Base-by-base conservation (phyloP, 2,329 filamentous ascomycete genomes). In the Lecanicillium sp. region DNA sequence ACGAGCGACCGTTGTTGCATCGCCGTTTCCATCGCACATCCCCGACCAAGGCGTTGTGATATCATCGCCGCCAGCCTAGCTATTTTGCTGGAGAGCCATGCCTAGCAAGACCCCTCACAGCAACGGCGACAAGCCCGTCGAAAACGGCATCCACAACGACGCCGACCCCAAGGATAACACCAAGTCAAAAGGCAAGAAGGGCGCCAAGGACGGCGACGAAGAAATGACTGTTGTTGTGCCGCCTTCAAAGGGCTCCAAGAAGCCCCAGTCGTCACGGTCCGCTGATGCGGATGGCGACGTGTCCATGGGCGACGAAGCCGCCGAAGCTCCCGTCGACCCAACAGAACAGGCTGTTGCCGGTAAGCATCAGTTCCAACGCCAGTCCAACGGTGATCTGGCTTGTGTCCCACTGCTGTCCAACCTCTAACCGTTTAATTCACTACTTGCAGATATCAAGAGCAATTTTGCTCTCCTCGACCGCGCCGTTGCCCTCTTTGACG, bases 381-480 rank as follows among this genome's bases (percentile, higher is more conserved):
- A 35, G 27, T 29, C 31, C 28, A 12, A 38, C 13, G 18, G 20
- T 27, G 14, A 41, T 43, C 14, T 30, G 25, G n/a, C 20, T 20
- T 9, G n/a, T 2, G 7, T 19, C 18, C 46, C 45, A 28, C 44
- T 37, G 15, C 20, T 8, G 32, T 37, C 41, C 52, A 57, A 40
- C 57, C 44, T 29, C 34, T 29, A 29, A n/a, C 19, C 22, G 27
- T n/a, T n/a, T 7, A 25, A 25, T 25, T 11, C 22, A 6, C 11
- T 25, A 7, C 22, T 25, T 20, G 46, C 18, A 97, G 92, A 96
- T 63, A 94, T 98, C 68, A 92, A 89, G 67, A 82, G 78, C 72
- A 96, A 94, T 67, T 96, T 96, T 59, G 78, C 79, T 37, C 76
- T 98, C 48, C 76, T 98, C 56, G 89, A 96, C 57, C 84, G 88